A percentile compares a stretch with the other conserved stretches of the same genome.
These are phyloP conservation scores for Candida methanosorbosa DNA, from an alignment of 805 yeast genomes.

Conservation along the genomic window DNA sequence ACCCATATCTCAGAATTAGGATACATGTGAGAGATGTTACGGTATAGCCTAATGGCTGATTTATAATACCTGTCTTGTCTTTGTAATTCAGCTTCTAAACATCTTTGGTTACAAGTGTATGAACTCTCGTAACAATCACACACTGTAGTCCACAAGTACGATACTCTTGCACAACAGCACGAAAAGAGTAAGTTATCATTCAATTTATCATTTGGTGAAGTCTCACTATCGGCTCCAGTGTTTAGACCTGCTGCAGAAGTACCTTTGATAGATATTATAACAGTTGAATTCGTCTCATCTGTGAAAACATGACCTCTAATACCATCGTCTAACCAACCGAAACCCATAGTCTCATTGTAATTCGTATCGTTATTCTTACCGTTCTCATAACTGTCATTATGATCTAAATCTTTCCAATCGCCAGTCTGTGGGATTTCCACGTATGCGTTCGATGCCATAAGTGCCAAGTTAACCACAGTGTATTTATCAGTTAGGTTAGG, in stretches of 20 bases:
- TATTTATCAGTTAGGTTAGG: slow-evolving; percentile 74
- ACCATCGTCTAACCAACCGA: slow-evolving; percentile 86
- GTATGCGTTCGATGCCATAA: slow-evolving; percentile 88
- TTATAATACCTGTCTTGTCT: slow-evolving; percentile 75
- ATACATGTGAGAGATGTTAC: slow-evolving; percentile 57
- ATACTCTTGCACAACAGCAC: slow-evolving; percentile 92
- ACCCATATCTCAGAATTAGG: slow-evolving; percentile 77
- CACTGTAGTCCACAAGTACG: slow-evolving; percentile 88
- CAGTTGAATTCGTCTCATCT: slow-evolving; percentile 41
- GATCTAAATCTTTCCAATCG: slow-evolving; percentile 67
- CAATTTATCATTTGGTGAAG: slow-evolving; percentile 69
- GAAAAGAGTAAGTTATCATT: slow-evolving; percentile 88
- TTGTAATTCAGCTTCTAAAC: slow-evolving; percentile 70
- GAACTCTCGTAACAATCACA: slow-evolving; percentile 86
- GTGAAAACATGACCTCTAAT: slow-evolving; percentile 87
- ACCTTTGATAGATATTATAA: slow-evolving; percentile 81
- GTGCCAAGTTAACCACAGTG: slow-evolving; percentile 67
- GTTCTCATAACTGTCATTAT: slow-evolving; percentile 23
- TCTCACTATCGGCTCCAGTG: slow-evolving; percentile 43
- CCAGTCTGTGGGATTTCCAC: slow-evolving; percentile 67
- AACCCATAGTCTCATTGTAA: slow-evolving; percentile 48
- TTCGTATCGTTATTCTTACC: slow-evolving; percentile 11
- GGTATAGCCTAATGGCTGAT: slow-evolving; percentile 68
- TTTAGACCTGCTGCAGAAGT: slow-evolving; percentile 76
- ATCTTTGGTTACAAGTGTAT: slow-evolving; percentile 81